Percentiles rank a stretch among this genome's conserved stretches.
These are phyloP conservation scores for Nannochloris sp. DNA, from an alignment of 139 green algal species.

Conservation along the genomic window DNA sequence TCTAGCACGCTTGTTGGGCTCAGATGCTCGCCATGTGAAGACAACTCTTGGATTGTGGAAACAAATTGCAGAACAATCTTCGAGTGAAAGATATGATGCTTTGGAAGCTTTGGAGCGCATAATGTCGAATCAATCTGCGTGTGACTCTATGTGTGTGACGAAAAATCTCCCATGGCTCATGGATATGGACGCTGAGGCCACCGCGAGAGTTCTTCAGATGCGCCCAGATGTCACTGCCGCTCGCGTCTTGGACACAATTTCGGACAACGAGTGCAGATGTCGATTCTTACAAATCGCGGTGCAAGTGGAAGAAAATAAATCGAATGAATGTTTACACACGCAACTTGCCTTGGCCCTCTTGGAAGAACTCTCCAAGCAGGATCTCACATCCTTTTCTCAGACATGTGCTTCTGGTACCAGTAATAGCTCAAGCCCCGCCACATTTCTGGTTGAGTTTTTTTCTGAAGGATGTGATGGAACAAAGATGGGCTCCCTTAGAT, in stretches of 20 bases:
- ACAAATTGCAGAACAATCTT: no score
- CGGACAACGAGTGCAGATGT: not conserved
- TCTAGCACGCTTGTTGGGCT: constrained; percentile 14
- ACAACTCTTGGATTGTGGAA: no score
- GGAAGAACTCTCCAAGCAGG: not conserved
- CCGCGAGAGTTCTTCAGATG: not conserved
- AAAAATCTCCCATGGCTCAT: not conserved
- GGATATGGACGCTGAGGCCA: not conserved
- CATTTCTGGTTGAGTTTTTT: no score
- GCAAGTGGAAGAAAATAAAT: not conserved
- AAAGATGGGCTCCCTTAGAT: no score
- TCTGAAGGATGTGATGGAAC: no score
- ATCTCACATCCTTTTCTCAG: not conserved
- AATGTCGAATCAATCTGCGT: no score
- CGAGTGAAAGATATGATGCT: no score
- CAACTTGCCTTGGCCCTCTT: not conserved
- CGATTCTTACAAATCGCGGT: not conserved
- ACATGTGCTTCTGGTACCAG: no score
- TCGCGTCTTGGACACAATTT: not conserved
- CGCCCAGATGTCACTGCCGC: constrained; percentile 2
- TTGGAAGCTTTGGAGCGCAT: no score
- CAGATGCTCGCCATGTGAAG: no score
- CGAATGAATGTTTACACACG: not conserved
- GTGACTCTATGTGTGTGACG: not conserved
- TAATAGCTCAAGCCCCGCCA: no score